Evolutionary conservation across 495 filamentous ascomycete genomes (phyloP), one percentile per base, ranked within the genome.

Genomic region (Cryomyces minteri): DNA sequence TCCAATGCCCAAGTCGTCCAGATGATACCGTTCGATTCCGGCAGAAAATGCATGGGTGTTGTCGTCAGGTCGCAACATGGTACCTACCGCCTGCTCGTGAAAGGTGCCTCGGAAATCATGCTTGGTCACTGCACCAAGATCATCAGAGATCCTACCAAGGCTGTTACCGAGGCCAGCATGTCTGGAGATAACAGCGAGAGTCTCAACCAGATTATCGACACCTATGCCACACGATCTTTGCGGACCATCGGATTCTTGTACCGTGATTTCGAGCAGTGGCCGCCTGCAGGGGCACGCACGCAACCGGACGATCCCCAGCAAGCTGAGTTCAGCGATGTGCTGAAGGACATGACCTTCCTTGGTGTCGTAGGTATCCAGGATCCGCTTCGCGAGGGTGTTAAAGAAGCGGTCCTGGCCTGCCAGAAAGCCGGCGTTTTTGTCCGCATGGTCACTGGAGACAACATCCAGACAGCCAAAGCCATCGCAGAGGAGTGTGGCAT

Each of bases 361-460:
- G 70, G 69, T 11, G 62, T 81, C 28, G 69, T 80, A 39, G 77
- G 77, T 54, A 81, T 81, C 43, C 75, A 81, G 51, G 77, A 81
- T 52, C 77, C 77, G 31, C 66, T 81, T 10, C 67, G 77, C 48
- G 50, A 56, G 5, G 86, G 84, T 49, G 85, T 90, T 11, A 64
- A 70, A 8, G 78, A 87, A 31, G 80, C 86, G 5, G 84, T 94
- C n/a, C 59, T 65, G 18, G 68, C 75, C 43, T 86, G 81, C 43
- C 77, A 84, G 51, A 63, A 71, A 28, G 86, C 86, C 32, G 86
- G 86, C 51, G 82, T 94, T 39, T 77, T 76, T 51, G 84, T 90
- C 10, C 76, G 82, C 33, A 93, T 94, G 86, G 85, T 94, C 11
- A 94, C 86, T 29, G 86, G 86, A 46, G 86, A 94, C 54, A 92